Evolutionary conservation across 202 grass and related monocot genomes (phyloP).

Genomic region (Dendrocalamus latiflorus): DNA sequence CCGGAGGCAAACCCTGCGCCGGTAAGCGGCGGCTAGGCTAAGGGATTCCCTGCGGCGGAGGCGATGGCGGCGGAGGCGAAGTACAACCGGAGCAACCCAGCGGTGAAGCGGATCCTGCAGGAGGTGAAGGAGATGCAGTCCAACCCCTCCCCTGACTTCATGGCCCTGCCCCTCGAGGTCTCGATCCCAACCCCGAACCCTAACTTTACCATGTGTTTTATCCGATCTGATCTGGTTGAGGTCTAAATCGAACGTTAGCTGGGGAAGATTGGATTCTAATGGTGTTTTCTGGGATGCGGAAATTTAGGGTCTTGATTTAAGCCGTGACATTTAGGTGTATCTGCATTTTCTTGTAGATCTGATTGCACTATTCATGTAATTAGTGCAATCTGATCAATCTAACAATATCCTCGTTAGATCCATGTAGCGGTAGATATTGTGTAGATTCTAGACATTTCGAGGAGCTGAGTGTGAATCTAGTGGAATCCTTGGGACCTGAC

Average conservation of each 20-base stretch:
- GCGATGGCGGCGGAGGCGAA: constrained; percentile 29
- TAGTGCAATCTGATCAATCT: not conserved
- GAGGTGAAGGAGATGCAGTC: constrained; percentile 99
- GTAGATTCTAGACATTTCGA: not conserved
- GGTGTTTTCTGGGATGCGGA: not conserved
- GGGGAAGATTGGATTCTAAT: not conserved
- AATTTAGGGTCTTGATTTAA: not conserved
- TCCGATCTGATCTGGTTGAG: constrained; percentile 23
- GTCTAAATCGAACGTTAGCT: not conserved
- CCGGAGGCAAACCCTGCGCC: constrained; percentile 20
- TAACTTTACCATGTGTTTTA: not conserved
- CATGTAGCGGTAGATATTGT: not conserved
- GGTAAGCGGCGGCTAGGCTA: constrained; percentile 13
- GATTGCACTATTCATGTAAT: not conserved
- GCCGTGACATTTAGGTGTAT: not conserved
- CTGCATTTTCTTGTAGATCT: constrained; percentile 25
- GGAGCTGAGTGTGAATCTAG: not conserved
- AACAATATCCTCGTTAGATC: not conserved
- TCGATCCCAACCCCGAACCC: not conserved
- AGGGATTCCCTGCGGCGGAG: not conserved
- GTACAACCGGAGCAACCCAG: constrained; percentile 92
- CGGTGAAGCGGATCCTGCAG: constrained; percentile 98
- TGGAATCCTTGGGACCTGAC: not conserved
- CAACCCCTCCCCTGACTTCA: constrained; percentile 93
- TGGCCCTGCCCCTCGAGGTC: constrained; percentile 89